These are phyloP conservation scores for Suillus subalutaceus DNA, from an alignment of 768 basidiomycete species.

Conservation along the genomic window DNA sequence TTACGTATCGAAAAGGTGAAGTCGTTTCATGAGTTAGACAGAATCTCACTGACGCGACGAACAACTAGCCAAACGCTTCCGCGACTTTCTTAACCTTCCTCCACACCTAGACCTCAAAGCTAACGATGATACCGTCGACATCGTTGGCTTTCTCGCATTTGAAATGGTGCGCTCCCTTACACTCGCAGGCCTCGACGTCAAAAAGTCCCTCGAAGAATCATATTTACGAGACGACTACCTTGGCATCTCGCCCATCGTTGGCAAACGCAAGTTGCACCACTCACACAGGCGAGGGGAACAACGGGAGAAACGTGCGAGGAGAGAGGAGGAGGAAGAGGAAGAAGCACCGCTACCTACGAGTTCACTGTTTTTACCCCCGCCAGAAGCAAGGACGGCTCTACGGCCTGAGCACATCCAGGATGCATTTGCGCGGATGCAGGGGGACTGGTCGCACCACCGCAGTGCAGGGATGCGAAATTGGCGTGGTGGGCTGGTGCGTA, in stretches of 20 bases:
- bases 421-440: constrained; percentile 89
- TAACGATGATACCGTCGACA: constrained; percentile 94
- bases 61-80: constrained; percentile 82
- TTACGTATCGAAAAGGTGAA: constrained; percentile 94
- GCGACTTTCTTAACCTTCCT: constrained; percentile 91
- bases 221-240: constrained; percentile 66
- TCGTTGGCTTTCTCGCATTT: constrained; percentile 95
- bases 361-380: constrained; percentile 79
- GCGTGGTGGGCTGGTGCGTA: constrained; percentile 82
- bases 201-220: constrained; percentile 75
- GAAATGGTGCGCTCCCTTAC: constrained; percentile 96
- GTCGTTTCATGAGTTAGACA: constrained; percentile 6
- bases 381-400: constrained; percentile 78
- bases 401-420: constrained; percentile 88
- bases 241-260: constrained; percentile 50
- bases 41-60: background rate
- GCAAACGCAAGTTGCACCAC: constrained; percentile 65
- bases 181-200: constrained; percentile 83
- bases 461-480: constrained; percentile 89
- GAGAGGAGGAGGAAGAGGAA: constrained; percentile 55
- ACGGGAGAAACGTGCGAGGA: constrained; percentile 47
- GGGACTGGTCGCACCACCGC: constrained; percentile 78
- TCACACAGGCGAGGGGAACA: constrained; percentile 43
- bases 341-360: constrained; percentile 70
- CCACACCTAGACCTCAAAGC: constrained; percentile 84